Base-by-base conservation (phyloP, 495 filamentous ascomycete genomes). In the Aspergillus coremiiformis region DNA sequence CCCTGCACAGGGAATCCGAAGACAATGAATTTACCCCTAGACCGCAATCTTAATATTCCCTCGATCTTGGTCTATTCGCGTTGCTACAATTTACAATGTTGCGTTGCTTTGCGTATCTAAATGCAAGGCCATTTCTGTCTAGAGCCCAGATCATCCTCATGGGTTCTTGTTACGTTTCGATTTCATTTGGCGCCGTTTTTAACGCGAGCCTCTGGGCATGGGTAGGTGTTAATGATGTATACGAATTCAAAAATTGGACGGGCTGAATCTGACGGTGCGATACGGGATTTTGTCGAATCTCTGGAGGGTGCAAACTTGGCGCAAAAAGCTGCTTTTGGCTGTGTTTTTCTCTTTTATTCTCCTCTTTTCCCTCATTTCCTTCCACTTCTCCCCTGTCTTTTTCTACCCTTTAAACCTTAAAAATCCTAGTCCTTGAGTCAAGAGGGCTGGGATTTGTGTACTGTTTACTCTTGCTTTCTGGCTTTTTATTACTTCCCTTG, bases 151-250 rank as follows among this genome's bases (percentile, higher is more conserved):
- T 19, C 10, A 27, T 19, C 47, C 12, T 22, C 5, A 14, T 41
- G 49, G 26, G 17, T 30, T 17, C 29, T 39, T 27, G 32, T 47
- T 32, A 39, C 43, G 21, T 59, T 53, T 44, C 37, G 15, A 48
- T 62, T 46, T 59, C 55, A 55, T 66, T 64, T 56, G 60, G 62
- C 60, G 52, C 55, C 51, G 24, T 52, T 55, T 51, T 51, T 60
- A 52, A 63, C 50, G 47, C 42, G 42, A 49, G 42, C 53, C 62
- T 59, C 55, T 67, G 32, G 68, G 69, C 69, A 72, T 71, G 65
- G 69, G 52, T 63, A 66, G 69, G 69, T 72, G 68, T 70, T 72
- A 51, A 71, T 63, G 69, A 73, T 71, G 61, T 62, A 64, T 67
- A 67, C 60, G 68, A 62, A 65, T 61, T 62, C 61, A 67, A 68